Conservation (phyloP, 1,284 basidiomycete genomes). For the Fomitiporia mediterranea region DNA sequence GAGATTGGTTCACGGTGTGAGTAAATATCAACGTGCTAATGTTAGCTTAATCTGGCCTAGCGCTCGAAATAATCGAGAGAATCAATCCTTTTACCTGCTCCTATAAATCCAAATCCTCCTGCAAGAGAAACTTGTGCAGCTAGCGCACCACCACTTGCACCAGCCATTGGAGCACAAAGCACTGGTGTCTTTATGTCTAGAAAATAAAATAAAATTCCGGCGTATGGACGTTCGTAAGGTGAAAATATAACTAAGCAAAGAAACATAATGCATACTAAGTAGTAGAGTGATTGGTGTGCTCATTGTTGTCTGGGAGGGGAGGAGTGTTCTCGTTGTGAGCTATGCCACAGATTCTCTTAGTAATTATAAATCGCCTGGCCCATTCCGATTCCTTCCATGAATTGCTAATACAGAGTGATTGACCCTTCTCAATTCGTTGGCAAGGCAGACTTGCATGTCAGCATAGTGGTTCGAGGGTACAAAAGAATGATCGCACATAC, state of each 20-base stretch:
- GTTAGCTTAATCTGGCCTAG: neutral
- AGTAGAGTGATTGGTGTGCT: constrained; percentile 35
- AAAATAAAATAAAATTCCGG: neutral
- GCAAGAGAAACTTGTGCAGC: constrained; percentile 57
- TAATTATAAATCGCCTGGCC: too few species aligned
- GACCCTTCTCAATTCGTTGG: too few species aligned
- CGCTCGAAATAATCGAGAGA: too few species aligned
- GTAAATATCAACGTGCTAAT: neutral
- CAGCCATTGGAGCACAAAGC: constrained; percentile 63
- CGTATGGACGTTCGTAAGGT: neutral
- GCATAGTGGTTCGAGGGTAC: too few species aligned
- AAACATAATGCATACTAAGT: constrained; percentile 26
- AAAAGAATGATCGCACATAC: too few species aligned
- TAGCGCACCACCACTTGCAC: constrained; percentile 54
- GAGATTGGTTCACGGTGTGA: too few species aligned
- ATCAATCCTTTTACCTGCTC: constrained; percentile 44
- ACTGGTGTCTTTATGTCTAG: constrained; percentile 54
- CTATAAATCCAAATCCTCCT: constrained; percentile 70
- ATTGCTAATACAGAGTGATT: too few species aligned
- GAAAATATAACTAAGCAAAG: neutral
- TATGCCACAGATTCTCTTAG: too few species aligned
- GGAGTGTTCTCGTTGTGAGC: too few species aligned
- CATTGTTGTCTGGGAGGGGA: constrained; percentile 24
- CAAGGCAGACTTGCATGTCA: too few species aligned
- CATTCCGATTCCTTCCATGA: too few species aligned